Evolutionary conservation across 768 basidiomycete genomes (phyloP), one percentile per base, ranked within the genome.

Genomic region (Artomyces pyxidatus): DNA sequence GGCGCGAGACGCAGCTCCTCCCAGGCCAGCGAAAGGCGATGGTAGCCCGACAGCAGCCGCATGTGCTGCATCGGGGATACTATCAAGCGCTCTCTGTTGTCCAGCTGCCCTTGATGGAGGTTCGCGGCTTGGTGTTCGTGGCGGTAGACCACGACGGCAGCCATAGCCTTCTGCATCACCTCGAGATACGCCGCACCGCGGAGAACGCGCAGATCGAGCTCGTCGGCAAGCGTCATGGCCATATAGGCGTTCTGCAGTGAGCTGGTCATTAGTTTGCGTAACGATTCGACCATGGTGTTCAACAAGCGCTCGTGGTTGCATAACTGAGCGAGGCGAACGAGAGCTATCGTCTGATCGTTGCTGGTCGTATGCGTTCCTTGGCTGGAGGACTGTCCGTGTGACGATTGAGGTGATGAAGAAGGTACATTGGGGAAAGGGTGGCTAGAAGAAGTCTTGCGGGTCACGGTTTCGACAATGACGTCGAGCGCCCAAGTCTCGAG

Each of bases 401-500:
- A 64, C 43, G 11, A 72, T 69, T 37, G 71, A 70, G 29, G 68
- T 59, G 37, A 66, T 68, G 44, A 78, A 65, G 17, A 14, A 17
- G 32, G 17, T 17, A 35, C 17, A 17, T 35, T 35, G 17, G 32
- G 17, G n/a, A n/a, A n/a, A n/a, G n/a, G n/a, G n/a, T n/a, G n/a
- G 53, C 80, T 66, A 2, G 78, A 76, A 1, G 76, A 77, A 23
- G 74, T 72, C 57, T 76, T 77, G 44, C 71, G 74, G 52, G 78
- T 78, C 21, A 85, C 76, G 51, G 76, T 81, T 58, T 80, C 77
- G 52, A 83, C 80, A 41, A 88, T 80, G n/a, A 74, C 79, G 52
- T 85, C 81, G 17, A 88, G 70, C 1, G 83, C 76, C 85, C 85
- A 88, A 1, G 77, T 80, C 61, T 88, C 86, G 27, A 83, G 62